Base-by-base conservation (phyloP, 129 eudicot genomes). In the Deinandra increscens region DNA sequence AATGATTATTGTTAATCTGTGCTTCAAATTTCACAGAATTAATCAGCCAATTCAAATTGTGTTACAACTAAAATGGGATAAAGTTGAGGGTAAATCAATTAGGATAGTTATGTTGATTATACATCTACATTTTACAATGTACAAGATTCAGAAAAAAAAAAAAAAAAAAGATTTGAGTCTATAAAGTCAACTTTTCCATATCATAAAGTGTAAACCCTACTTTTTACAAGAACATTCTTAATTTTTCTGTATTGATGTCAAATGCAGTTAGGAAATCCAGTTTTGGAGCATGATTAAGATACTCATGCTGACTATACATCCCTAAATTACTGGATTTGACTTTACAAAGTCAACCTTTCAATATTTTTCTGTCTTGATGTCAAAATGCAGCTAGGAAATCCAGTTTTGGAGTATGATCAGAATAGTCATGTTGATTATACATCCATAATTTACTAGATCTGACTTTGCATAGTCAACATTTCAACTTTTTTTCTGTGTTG, bases 191-290 rank as follows among this genome's bases (percentile, higher is more conserved):
- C 26, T 34, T 46, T 48, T 4, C 15, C 20, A 5, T 34, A 50
- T 20, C 4, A 5, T 11, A 13, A 63, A 37, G 19, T 50, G 29
- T 17, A 46, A 49, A 17, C 46, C 10, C n/a, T 46, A 15, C 18
- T 0, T 10, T 15, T 49, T 0, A 50, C 19, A 68, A 36, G 7
- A 71, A n/a, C 15, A 6, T 13, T 23, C 4, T 56, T 26, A 11
- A 56, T 5, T 22, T 18, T 34, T 54, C 22, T 19, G 13, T 51
- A 31, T 67, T 66, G 26, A 15, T 76, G 68, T 17, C 55, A 58
- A 42, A 56, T 83, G 81, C 78, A 88, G 95, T 77, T 85, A 64
- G 91, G 88, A 18, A 85, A 88, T 72, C 91, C 95, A 64, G 59
- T 69, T 60, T 76, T 76, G 75, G 75, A 76, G 53, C 46, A 36